Evolutionary conservation across 2,329 filamentous ascomycete species (phyloP).

Genomic region (Thielaviopsis musarum): DNA sequence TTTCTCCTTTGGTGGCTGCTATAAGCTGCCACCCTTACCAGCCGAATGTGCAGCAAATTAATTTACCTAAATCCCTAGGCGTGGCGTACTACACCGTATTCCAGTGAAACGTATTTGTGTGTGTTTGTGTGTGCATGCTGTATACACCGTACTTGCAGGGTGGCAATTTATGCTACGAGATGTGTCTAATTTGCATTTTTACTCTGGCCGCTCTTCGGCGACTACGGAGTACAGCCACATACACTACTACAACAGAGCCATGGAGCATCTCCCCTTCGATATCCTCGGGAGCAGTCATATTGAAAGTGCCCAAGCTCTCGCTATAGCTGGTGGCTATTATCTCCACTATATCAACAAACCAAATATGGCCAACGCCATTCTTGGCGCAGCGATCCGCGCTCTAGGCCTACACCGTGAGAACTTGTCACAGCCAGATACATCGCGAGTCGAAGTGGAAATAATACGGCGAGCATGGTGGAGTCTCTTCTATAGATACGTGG

Average conservation of each 20-base stretch:
- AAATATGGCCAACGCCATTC: constrained; percentile 58
- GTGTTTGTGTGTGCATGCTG: too few species aligned
- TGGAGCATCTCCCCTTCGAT: constrained; percentile 48
- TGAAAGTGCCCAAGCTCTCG: constrained; percentile 56
- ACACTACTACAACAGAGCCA: constrained; percentile 51
- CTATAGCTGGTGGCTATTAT: constrained; percentile 58
- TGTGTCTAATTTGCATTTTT: neutral
- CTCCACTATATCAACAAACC: constrained; percentile 63
- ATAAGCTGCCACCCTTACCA: too few species aligned
- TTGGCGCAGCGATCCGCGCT: constrained; percentile 52
- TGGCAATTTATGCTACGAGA: too few species aligned
- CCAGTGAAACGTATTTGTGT: too few species aligned
- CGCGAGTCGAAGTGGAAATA: constrained; percentile 39
- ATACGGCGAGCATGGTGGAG: constrained; percentile 59
- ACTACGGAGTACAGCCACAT: constrained; percentile 53
- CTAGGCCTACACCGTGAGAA: constrained; percentile 54
- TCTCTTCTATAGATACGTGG: constrained; percentile 61
- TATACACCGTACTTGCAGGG: too few species aligned
- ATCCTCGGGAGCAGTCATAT: constrained; percentile 44
- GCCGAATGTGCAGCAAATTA: too few species aligned
- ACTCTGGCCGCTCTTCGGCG: constrained; percentile 47
- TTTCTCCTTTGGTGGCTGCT: too few species aligned
- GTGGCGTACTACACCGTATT: too few species aligned
- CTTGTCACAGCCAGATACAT: constrained; percentile 25
- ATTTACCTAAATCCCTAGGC: too few species aligned